phyloP scores from a whole-genome alignment of 148 eudicot genomes.

The Amaranthus palmeri region DNA sequence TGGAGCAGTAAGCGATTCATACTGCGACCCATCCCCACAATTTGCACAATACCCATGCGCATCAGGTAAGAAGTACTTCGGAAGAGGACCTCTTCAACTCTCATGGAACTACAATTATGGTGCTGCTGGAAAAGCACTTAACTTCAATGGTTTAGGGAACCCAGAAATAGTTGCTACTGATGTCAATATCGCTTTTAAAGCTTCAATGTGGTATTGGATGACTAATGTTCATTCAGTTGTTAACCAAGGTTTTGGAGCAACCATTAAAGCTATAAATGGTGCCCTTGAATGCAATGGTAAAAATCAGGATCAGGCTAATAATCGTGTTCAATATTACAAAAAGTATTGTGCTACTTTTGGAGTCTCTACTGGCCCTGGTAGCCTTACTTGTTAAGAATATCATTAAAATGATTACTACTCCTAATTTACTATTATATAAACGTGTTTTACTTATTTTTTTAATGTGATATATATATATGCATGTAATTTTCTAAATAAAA shows the following conservation, averaged over 20 bases:
- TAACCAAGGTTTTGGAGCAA: constrained; percentile 56
- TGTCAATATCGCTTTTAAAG: constrained; percentile 39
- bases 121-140: constrained; percentile 30
- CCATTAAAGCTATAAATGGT: constrained; percentile 49
- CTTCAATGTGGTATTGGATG: constrained; percentile 65
- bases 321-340: constrained; percentile 35
- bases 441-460: too few relatives aligned
- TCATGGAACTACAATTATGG: constrained; percentile 62
- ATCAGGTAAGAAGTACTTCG: constrained; percentile 40
- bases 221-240: constrained; percentile 32
- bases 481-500: too few relatives aligned
- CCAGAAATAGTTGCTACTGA: constrained; percentile 51
- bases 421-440: too few relatives aligned
- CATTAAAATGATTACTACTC: too few relatives aligned
- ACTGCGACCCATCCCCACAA: constrained; percentile 21
- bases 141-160: constrained; percentile 39
- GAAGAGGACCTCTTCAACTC: constrained; percentile 62
- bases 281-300: constrained; percentile 42
- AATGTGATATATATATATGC: too few relatives aligned
- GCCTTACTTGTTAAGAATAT: constrained; percentile 32
- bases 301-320: constrained; percentile 15
- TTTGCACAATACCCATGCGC: constrained; percentile 39
- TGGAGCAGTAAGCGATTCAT: constrained; percentile 21
- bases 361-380: constrained; percentile 41
- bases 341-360: constrained; percentile 49